These are phyloP conservation scores for Maudiozyma serrabonitensis DNA, from an alignment of 805 yeast species.

Conservation along the genomic window DNA sequence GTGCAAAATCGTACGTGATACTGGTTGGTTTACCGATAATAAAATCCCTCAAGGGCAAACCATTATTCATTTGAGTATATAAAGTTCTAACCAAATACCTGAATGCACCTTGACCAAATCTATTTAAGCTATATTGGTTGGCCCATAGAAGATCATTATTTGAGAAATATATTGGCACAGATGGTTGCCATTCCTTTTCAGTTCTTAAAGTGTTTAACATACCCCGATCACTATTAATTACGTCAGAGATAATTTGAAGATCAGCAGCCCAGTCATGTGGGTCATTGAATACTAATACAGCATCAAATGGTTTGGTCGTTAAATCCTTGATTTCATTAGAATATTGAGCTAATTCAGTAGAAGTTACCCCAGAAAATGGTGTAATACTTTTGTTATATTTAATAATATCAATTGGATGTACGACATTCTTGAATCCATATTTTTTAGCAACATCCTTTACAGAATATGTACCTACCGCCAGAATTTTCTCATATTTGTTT, in stretches of 20 bases:
- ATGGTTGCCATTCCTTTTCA: slow-evolving; percentile 33
- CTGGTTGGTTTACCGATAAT: slow-evolving; percentile 76
- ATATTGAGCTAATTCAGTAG: slow-evolving; percentile 34
- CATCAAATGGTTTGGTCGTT: slow-evolving; percentile 46
- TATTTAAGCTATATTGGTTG: slow-evolving; percentile 62
- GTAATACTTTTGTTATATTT: slow-evolving; percentile 47
- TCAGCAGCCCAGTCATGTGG: slow-evolving; percentile 86
- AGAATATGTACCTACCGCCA: slow-evolving; percentile 68
- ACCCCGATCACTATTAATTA: slow-evolving; percentile 57
- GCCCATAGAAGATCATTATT: slow-evolving; percentile 86
- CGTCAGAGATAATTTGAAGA: slow-evolving; percentile 63
- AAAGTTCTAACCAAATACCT: slow-evolving; percentile 52
- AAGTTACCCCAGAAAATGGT: slow-evolving; percentile 72
- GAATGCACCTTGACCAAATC: slow-evolving; percentile 90
- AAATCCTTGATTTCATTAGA: slow-evolving; percentile 25
- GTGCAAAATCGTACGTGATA: slow-evolving; percentile 76
- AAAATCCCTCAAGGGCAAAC: slow-evolving; percentile 39
- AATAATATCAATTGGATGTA: slow-evolving; percentile 65
- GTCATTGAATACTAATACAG: slow-evolving; percentile 76
- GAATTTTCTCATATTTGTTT: slow-evolving; percentile 46
- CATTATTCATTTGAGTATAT: slow-evolving; percentile 44
- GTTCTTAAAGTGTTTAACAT: slow-evolving; percentile 49
- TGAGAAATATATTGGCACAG: slow-evolving; percentile 67
- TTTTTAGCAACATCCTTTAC: slow-evolving; percentile 63
- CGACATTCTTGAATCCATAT: slow-evolving; percentile 72